A percentile compares a stretch with the other conserved stretches of the same genome.
These are phyloP conservation scores for Chrysopogon serrulatus DNA, from an alignment of 176 grass and related monocot species.

Conservation along the genomic window DNA sequence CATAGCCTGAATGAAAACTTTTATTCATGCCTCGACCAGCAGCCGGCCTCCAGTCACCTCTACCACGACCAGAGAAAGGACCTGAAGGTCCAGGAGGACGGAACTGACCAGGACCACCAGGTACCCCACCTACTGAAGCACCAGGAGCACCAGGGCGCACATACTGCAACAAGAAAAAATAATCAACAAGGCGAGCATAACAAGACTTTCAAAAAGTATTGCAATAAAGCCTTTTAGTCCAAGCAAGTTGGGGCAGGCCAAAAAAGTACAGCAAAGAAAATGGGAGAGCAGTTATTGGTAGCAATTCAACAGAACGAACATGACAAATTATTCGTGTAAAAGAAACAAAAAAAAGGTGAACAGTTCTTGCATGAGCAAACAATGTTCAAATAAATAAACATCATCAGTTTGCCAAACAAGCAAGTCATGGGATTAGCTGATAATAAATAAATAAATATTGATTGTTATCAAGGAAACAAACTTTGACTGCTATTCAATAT, in stretches of 20 bases:
- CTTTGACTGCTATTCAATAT: not conserved
- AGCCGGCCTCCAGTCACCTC: slow-evolving; percentile 90
- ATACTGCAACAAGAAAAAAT: slow-evolving; percentile 56
- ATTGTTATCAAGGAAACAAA: not conserved
- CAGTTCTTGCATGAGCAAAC: not conserved
- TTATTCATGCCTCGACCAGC: slow-evolving; percentile 69
- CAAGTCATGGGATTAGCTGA: not conserved
- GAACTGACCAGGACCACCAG: slow-evolving; percentile 49
- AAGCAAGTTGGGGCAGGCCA: not conserved
- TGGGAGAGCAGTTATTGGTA: not conserved
- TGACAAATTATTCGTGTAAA: not conserved
- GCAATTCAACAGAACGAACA: slow-evolving; percentile 22
- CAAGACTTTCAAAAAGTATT: not conserved
- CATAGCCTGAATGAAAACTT: slow-evolving; percentile 63
- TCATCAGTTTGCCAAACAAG: slow-evolving; percentile 13
- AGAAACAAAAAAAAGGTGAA: not conserved
- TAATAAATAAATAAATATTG: not conserved
- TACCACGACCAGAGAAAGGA: slow-evolving; percentile 66
- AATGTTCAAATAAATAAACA: not conserved
- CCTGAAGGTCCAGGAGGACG: slow-evolving; percentile 63
- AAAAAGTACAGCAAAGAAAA: not conserved
- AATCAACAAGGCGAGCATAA: slow-evolving; percentile 23
- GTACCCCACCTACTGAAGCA: slow-evolving; percentile 41
- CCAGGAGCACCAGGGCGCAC: slow-evolving; percentile 77
- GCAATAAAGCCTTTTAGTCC: not conserved